Percentiles rank a stretch among this genome's conserved stretches.
Evolutionary conservation across 2,329 filamentous ascomycete species (phyloP).

Genomic region (Bipolaris victoriae): DNA sequence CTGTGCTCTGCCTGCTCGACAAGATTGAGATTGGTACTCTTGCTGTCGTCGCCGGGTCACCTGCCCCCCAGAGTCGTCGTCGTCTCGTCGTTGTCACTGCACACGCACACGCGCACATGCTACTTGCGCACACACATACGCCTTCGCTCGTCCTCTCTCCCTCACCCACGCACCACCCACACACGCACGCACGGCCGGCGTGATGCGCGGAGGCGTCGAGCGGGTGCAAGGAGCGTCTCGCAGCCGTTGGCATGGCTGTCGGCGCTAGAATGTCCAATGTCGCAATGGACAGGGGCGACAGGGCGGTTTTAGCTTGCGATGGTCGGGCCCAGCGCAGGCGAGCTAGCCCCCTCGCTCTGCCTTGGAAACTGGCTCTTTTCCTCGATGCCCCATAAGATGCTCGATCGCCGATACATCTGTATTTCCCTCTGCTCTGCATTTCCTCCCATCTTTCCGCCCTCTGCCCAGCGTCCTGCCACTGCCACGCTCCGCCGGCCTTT

Average conservation of each 20-base stretch:
- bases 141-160: no score
- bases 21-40: no score
- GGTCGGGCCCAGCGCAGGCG: conserved; percentile 10
- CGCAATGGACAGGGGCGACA: conserved; percentile 19
- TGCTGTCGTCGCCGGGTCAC: background rate
- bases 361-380: conserved; percentile 11
- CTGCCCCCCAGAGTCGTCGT: background rate
- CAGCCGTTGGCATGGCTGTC: conserved; percentile 12
- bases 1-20: background rate
- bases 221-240: conserved; percentile 1
- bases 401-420: conserved; percentile 16
- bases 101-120: background rate
- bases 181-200: background rate
- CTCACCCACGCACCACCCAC: no score
- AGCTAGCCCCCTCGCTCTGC: conserved; percentile 11
- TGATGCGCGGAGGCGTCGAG: background rate
- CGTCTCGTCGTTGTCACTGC: background rate
- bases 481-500: conserved; percentile 7
- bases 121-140: background rate
- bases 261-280: conserved; percentile 13
- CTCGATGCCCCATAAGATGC: conserved; percentile 16
- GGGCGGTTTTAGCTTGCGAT: conserved; percentile 13
- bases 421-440: conserved; percentile 2
- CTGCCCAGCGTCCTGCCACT: background rate
- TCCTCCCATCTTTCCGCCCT: background rate